Evolutionary conservation across 208 protist genomes (phyloP).

Genomic region (Trypanosoma vivax): DNA sequence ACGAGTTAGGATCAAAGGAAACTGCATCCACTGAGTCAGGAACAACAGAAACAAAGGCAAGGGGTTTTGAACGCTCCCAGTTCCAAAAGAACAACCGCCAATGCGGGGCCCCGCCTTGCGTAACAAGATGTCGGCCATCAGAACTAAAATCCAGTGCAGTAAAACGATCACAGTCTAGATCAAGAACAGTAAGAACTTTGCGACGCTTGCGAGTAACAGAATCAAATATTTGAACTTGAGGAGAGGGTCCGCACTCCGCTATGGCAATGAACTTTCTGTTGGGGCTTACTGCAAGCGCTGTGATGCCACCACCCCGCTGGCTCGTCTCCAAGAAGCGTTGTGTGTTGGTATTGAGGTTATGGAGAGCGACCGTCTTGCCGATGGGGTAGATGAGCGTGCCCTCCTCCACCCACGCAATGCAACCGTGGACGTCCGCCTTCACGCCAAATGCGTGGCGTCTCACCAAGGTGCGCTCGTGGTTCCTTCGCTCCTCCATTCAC

Average conservation of each 20-base stretch:
- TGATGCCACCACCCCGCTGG: slow-evolving; percentile 79
- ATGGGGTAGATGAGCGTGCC: slow-evolving; percentile 84
- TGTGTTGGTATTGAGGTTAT: slow-evolving; percentile 73
- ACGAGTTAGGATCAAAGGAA: not conserved
- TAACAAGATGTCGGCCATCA: slow-evolving; percentile 85
- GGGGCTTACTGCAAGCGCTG: slow-evolving; percentile 81
- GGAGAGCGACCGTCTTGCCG: slow-evolving; percentile 71
- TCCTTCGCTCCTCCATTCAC: slow-evolving; percentile 11
- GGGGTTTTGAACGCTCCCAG: slow-evolving; percentile 86
- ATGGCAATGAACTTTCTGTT: slow-evolving; percentile 95
- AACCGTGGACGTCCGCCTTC: slow-evolving; percentile 50
- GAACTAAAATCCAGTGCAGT: slow-evolving; percentile 74
- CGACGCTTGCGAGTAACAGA: slow-evolving; percentile 80
- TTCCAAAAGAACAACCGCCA: slow-evolving; percentile 89
- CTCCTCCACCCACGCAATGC: slow-evolving; percentile 79
- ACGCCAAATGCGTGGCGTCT: slow-evolving; percentile 84
- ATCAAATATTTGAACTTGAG: slow-evolving; percentile 89
- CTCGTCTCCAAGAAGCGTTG: slow-evolving; percentile 77
- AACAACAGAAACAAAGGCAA: slow-evolving; percentile 45
- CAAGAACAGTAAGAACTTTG: slow-evolving; percentile 68
- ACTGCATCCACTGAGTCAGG: slow-evolving; percentile 2
- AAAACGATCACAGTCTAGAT: slow-evolving; percentile 76
- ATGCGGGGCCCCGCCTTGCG: slow-evolving; percentile 69
- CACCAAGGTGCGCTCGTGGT: slow-evolving; percentile 31
- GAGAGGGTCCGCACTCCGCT: slow-evolving; percentile 86